Evolutionary conservation across 805 yeast genomes (phyloP).

Genomic region (Lipomyces anomalus): DNA sequence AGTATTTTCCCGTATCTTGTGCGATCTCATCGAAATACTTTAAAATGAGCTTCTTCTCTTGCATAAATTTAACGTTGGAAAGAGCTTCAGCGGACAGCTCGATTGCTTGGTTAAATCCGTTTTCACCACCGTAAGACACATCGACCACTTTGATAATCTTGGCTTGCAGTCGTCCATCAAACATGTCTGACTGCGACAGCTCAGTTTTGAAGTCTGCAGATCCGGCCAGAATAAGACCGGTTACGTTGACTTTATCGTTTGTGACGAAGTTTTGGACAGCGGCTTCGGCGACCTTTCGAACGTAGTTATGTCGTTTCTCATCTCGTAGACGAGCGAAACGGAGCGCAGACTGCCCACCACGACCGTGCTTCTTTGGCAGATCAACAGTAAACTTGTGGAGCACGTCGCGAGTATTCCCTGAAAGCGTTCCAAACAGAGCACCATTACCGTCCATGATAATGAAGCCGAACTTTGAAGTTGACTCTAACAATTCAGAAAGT

Average conservation of each 20-base stretch:
- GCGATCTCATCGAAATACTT: conserved; percentile 94
- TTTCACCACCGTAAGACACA: conserved; percentile 98
- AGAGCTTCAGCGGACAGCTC: conserved; percentile 95
- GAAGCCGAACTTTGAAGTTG: conserved; percentile 95
- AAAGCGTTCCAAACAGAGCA: conserved; percentile 86
- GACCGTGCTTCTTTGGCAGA: conserved; percentile 98
- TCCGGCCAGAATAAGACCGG: conserved; percentile 96
- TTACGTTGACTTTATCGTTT: conserved; percentile 88
- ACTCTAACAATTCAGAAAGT: conserved; percentile 83
- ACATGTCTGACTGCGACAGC: conserved; percentile 84
- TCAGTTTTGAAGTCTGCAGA: conserved; percentile 98
- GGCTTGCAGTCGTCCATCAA: conserved; percentile 80
- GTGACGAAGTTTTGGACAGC: conserved; percentile 97
- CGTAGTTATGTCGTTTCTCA: conserved; percentile 97
- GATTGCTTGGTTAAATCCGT: conserved; percentile 98
- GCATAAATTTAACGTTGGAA: conserved; percentile 94
- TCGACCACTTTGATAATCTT: conserved; percentile 91
- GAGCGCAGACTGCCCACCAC: conserved; percentile 99
- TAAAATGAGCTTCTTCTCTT: conserved; percentile 92
- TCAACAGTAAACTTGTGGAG: conserved; percentile 95
- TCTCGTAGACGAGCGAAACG: conserved; percentile 99
- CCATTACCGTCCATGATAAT: conserved; percentile 99
- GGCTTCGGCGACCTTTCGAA: conserved; percentile 95
- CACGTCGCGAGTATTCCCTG: conserved; percentile 96
- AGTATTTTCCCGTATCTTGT: conserved; percentile 94